Evolutionary conservation across 2,329 filamentous ascomycete genomes (phyloP).

Genomic region (Paraphaeosphaeria sporulosa): DNA sequence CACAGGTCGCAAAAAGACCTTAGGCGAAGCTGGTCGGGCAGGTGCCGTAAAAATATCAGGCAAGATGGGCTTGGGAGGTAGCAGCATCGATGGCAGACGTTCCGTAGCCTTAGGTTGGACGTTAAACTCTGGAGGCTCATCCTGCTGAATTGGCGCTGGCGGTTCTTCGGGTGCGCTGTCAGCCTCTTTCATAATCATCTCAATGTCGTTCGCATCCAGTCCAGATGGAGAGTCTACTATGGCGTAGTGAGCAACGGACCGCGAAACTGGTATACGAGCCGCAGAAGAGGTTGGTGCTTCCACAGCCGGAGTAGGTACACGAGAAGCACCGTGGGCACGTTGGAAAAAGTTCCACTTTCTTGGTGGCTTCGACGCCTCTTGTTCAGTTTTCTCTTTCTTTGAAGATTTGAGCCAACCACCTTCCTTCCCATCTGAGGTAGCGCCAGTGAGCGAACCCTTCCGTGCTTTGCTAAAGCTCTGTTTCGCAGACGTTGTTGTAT

Average conservation of each 20-base stretch:
- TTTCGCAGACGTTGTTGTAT: conserved; percentile 24
- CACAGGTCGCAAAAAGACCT: conserved; percentile 41
- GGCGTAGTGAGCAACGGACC: conserved; percentile 66
- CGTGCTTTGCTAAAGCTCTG: conserved; percentile 28
- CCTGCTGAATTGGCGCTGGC: conserved; percentile 21
- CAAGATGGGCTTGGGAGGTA: conserved; percentile 47
- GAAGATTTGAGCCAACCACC: conserved; percentile 48
- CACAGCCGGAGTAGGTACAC: conserved; percentile 41
- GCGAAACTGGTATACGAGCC: conserved; percentile 36
- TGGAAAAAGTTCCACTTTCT: conserved; percentile 69
- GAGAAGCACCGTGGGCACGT: conserved; percentile 52
- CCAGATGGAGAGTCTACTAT: conserved; percentile 59
- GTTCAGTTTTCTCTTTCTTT: conserved; percentile 38
- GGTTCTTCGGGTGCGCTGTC: conserved; percentile 39
- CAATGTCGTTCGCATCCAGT: conserved; percentile 55
- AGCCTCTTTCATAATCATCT: conserved; percentile 56
- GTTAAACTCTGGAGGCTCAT: conserved; percentile 29
- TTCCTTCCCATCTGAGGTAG: conserved; percentile 43
- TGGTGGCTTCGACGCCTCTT: conserved; percentile 47
- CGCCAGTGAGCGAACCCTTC: conserved; percentile 35
- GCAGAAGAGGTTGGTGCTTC: conserved; percentile 53
- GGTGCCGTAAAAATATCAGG: conserved; percentile 33
- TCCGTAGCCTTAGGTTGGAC: conserved; percentile 35
- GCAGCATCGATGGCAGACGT: conserved; percentile 48
- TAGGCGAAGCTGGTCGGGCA: conserved; percentile 46